These are phyloP conservation scores for Daldinia childiae DNA, from an alignment of 495 filamentous ascomycete genomes.

Conservation along the genomic window DNA sequence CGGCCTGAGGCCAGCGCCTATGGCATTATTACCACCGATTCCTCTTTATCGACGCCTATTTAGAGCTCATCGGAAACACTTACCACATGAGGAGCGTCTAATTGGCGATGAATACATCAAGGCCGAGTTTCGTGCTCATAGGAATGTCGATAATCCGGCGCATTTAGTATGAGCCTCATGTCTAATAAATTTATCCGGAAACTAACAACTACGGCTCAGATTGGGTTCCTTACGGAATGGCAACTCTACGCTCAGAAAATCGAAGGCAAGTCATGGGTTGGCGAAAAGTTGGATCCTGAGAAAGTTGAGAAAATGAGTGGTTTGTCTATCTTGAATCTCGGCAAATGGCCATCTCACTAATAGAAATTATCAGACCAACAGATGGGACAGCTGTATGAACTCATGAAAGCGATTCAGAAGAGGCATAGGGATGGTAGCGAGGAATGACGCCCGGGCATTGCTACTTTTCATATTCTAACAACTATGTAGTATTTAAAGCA, in stretches of 20 bases:
- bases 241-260: constrained; percentile 91
- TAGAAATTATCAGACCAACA: constrained; percentile 75
- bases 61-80: constrained; percentile 81
- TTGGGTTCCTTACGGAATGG: constrained; percentile 97
- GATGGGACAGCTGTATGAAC: constrained; percentile 89
- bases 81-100: constrained; percentile 77
- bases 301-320: constrained; percentile 96
- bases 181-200: background rate
- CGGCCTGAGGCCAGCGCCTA: constrained; percentile 61
- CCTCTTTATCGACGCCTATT: constrained; percentile 88
- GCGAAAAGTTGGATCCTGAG: constrained; percentile 75
- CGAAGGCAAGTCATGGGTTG: constrained; percentile 84
- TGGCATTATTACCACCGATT: constrained; percentile 89
- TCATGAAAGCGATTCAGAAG: constrained; percentile 86
- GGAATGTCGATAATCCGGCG: constrained; percentile 84
- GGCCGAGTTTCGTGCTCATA: constrained; percentile 86
- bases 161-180: constrained; percentile 73
- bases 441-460: constrained; percentile 2
- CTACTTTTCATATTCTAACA: background rate
- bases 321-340: constrained; percentile 54
- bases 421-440: constrained; percentile 56
- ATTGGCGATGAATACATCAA: constrained; percentile 93
- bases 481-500: background rate
- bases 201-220: constrained; percentile 57
- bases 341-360: constrained; percentile 6